Evolutionary conservation across 129 eudicot species (phyloP), one percentile per base, ranked within the genome.

Genomic region (Erigeron canadensis): DNA sequence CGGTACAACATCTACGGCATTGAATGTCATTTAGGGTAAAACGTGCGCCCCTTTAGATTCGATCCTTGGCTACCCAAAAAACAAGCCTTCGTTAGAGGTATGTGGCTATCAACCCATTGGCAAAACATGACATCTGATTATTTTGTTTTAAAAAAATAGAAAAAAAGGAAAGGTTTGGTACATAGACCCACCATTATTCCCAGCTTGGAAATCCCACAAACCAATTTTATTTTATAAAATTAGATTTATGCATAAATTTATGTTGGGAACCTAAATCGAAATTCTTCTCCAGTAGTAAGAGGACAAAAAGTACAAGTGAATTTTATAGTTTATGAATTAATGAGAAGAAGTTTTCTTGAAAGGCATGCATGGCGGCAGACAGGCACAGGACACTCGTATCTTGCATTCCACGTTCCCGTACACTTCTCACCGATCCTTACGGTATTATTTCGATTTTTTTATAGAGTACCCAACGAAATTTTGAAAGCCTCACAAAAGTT

Each of bases 351-450:
- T 59, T 34, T 11, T 37, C 59, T 75, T 55, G 71, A 65, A 75
- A 42, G 54, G 82, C 81, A 77, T 84, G 89, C 78, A 84, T 76
- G 89, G 84, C 89, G 87, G 89, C 85, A 87, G 94, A 87, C 94
- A 87, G 72, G 94, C 94, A 74, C 94, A 78, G 70, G 84, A 62
- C 94, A 87, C 94, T 22, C 56, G 6, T 34, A 67, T 64, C 87
- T 84, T 84, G 77, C 75, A 46, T 81, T 63, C 80, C 78, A 87
- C 86, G 87, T 60, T 79, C 73, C 67, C 71, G 10, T 57, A 67
- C 79, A 10, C 21, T 67, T 61, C 78, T 41, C 86, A 37, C 75
- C 67, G 75, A 57, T 71, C 75, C 67, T 57, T 71, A 58, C 45
- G n/a, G n/a, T n/a, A n/a, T n/a, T n/a, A n/a, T n/a, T n/a, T n/a